Conservation (phyloP, 2,329 filamentous ascomycete species). For the Cadophora luteo-olivacea region DNA sequence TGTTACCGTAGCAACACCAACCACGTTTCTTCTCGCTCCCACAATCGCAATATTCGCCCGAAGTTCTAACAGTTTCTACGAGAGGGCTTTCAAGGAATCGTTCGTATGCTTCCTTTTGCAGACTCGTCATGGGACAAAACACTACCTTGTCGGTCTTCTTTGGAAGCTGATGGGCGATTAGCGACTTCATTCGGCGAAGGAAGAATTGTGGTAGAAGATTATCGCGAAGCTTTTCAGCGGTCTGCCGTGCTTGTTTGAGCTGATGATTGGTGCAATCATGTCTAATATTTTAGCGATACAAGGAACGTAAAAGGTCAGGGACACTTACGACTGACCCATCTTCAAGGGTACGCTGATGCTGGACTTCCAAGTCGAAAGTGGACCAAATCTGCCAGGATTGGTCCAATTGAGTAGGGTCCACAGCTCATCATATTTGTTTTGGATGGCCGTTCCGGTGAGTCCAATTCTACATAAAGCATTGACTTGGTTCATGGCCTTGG, state of each 20-base stretch:
- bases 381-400: conserved; percentile 77
- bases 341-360: conserved; percentile 82
- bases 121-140: conserved; percentile 87
- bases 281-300: conserved; percentile 28
- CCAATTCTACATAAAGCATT: conserved; percentile 94
- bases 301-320: background rate
- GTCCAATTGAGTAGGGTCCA: conserved; percentile 98
- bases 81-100: conserved; percentile 78
- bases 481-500: conserved; percentile 85
- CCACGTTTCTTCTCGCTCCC: conserved; percentile 73
- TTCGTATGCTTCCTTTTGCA: conserved; percentile 83
- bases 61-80: conserved; percentile 70
- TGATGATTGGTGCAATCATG: conserved; percentile 88
- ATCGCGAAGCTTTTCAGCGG: conserved; percentile 82
- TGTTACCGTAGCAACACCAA: conserved; percentile 75
- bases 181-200: conserved; percentile 86
- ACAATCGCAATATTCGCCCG: conserved; percentile 74
- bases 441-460: conserved; percentile 92
- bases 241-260: conserved; percentile 79
- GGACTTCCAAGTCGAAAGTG: conserved; percentile 76
- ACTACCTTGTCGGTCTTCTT: conserved; percentile 95
- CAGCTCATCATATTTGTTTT: conserved; percentile 96
- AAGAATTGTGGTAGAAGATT: conserved; percentile 92
- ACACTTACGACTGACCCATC: conserved; percentile 74
- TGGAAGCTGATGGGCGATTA: conserved; percentile 91